A percentile compares a stretch with the other conserved stretches of the same genome.
Conservation (phyloP, 192 early-diverging fungal genomes). For the Entophlyctis luteolus region DNA sequence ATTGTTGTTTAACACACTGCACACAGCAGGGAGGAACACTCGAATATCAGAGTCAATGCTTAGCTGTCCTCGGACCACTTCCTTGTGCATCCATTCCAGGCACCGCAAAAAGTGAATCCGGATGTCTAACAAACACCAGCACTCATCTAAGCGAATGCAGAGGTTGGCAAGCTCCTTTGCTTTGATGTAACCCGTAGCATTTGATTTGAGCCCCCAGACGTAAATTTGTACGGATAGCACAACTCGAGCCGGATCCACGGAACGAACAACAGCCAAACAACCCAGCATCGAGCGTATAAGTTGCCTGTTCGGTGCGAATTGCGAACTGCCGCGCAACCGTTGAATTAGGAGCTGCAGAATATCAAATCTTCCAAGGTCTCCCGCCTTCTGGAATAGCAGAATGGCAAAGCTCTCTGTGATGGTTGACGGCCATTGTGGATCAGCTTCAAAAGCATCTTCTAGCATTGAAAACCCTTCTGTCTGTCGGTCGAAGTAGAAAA, state of each 20-base stretch:
- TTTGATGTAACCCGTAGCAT: constrained; percentile 17
- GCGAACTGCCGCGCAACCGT: not conserved
- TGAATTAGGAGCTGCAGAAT: constrained; percentile 7
- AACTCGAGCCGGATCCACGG: not conserved
- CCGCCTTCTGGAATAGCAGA: constrained; percentile 13
- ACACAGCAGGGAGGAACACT: constrained; percentile 19
- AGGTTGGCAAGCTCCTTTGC: constrained; percentile 13
- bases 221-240: constrained; percentile 13
- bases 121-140: constrained; percentile 25
- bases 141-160: constrained; percentile 21
- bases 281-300: constrained; percentile 10
- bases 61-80: constrained; percentile 3
- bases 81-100: constrained; percentile 25
- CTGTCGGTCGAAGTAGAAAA: constrained; percentile 17
- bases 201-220: constrained; percentile 17
- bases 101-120: constrained; percentile 24
- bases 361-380: constrained; percentile 14
- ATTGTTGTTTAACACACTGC: constrained; percentile 9
- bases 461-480: constrained; percentile 3
- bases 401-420: not conserved
- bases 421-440: constrained; percentile 1
- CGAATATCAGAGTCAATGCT: constrained; percentile 23
- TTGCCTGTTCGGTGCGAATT: constrained; percentile 8
- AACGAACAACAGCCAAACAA: not conserved
- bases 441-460: constrained; percentile 6